phyloP scores from a whole-genome alignment of 768 basidiomycete genomes.

The Suillus variegatus region DNA sequence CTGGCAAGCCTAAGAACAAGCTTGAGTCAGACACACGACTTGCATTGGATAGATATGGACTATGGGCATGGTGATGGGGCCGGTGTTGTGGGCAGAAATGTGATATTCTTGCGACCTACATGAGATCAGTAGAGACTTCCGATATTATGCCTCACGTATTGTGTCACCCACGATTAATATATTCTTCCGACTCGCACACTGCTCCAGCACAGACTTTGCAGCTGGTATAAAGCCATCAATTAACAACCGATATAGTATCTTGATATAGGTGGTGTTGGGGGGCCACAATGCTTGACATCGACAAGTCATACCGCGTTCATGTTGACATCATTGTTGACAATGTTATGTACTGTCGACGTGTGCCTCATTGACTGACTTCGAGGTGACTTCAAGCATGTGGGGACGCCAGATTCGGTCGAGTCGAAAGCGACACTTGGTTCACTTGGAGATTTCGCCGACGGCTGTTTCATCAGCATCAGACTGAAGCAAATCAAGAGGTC shows the following conservation, averaged over 20 bases:
- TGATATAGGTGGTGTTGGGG: background rate
- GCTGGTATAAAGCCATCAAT: background rate
- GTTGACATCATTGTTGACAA: background rate
- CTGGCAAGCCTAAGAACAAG: too few relatives aligned
- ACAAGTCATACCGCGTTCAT: background rate
- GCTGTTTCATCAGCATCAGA: too few relatives aligned
- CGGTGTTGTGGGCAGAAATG: slow-evolving; percentile 1
- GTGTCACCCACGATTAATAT: background rate
- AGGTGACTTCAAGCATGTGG: background rate
- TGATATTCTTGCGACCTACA: background rate
- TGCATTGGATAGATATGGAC: too few relatives aligned
- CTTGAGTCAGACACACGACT: too few relatives aligned
- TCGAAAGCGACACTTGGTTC: background rate
- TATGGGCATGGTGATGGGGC: background rate
- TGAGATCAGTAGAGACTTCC: background rate
- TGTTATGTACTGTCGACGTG: background rate
- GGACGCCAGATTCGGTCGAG: background rate
- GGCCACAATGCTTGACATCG: background rate
- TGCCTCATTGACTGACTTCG: background rate
- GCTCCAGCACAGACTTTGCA: background rate
- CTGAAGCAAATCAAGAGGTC: too few relatives aligned
- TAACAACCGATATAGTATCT: background rate
- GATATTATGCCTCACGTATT: background rate
- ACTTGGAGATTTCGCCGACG: background rate
- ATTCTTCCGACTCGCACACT: background rate